A percentile compares a stretch with the other conserved stretches of the same genome.
Evolutionary conservation across 306 rosid genomes (phyloP).

Genomic region (Arachis hypogaea): DNA sequence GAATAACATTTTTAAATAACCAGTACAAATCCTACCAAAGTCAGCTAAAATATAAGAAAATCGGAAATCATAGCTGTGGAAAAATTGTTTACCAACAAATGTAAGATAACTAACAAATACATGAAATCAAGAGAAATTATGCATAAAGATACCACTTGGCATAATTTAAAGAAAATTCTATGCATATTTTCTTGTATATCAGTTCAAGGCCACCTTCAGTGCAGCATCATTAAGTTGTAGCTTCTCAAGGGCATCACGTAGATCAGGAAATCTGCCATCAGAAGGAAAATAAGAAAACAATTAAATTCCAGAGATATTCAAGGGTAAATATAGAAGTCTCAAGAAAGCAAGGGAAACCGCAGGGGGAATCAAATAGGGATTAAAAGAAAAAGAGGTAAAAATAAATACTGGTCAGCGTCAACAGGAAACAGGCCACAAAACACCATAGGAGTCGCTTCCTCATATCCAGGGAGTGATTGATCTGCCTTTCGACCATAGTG

Average conservation of each 20-base stretch:
- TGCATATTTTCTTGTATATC: constrained; percentile 33
- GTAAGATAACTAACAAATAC: constrained; percentile 17
- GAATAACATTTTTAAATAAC: not conserved
- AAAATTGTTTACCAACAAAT: not conserved
- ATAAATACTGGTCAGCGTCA: constrained; percentile 91
- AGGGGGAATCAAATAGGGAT: too few species aligned
- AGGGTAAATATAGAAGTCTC: constrained; percentile 7
- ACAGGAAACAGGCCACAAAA: constrained; percentile 97
- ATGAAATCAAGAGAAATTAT: constrained; percentile 22
- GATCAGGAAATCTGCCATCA: constrained; percentile 74
- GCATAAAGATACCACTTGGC: constrained; percentile 32
- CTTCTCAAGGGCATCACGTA: constrained; percentile 97
- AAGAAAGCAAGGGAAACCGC: not conserved
- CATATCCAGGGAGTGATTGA: constrained; percentile 83
- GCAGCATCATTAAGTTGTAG: constrained; percentile 98
- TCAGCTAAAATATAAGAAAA: constrained; percentile 26
- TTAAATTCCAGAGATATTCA: constrained; percentile 32
- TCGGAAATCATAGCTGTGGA: not conserved
- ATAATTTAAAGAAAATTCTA: constrained; percentile 27
- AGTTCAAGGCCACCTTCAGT: constrained; percentile 61
- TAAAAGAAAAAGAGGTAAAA: constrained; percentile 34
- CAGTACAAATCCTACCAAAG: constrained; percentile 28
- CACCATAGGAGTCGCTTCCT: constrained; percentile 96
- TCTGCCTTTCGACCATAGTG: constrained; percentile 66
- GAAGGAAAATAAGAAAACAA: constrained; percentile 19